Conservation (phyloP, 1,139 yeast species). For the Pichia norvegensis region DNA sequence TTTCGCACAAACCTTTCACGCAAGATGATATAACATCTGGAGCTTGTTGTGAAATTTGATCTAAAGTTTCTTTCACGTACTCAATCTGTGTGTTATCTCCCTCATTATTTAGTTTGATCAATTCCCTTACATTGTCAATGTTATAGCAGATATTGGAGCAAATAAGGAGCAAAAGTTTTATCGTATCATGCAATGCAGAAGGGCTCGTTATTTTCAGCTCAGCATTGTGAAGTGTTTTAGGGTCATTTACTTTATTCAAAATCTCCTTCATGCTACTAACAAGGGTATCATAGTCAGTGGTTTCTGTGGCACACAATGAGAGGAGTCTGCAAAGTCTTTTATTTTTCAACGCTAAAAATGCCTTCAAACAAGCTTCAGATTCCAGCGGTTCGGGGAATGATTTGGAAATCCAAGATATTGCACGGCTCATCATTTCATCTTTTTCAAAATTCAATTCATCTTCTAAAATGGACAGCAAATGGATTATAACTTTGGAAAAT, state of each 20-base stretch:
- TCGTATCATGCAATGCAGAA: constrained; percentile 42
- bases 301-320: constrained; percentile 46
- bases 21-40: constrained; percentile 65
- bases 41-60: constrained; percentile 49
- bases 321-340: constrained; percentile 50
- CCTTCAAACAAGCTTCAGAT: constrained; percentile 41
- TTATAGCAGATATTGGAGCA: constrained; percentile 58
- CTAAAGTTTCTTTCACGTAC: constrained; percentile 47
- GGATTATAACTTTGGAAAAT: constrained; percentile 36
- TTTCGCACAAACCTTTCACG: constrained; percentile 40
- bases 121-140: constrained; percentile 50
- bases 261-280: constrained; percentile 57
- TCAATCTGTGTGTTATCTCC: constrained; percentile 28
- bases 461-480: constrained; percentile 35
- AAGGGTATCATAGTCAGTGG: constrained; percentile 54
- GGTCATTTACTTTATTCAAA: constrained; percentile 43
- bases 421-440: constrained; percentile 42
- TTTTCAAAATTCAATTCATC: constrained; percentile 27
- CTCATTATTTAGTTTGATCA: constrained; percentile 42
- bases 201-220: constrained; percentile 31
- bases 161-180: constrained; percentile 54
- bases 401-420: constrained; percentile 56
- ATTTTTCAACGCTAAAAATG: constrained; percentile 48
- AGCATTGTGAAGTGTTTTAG: constrained; percentile 32
- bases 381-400: constrained; percentile 44